Evolutionary conservation across 2,329 filamentous ascomycete species (phyloP).

Genomic region (Orbilia quercus): DNA sequence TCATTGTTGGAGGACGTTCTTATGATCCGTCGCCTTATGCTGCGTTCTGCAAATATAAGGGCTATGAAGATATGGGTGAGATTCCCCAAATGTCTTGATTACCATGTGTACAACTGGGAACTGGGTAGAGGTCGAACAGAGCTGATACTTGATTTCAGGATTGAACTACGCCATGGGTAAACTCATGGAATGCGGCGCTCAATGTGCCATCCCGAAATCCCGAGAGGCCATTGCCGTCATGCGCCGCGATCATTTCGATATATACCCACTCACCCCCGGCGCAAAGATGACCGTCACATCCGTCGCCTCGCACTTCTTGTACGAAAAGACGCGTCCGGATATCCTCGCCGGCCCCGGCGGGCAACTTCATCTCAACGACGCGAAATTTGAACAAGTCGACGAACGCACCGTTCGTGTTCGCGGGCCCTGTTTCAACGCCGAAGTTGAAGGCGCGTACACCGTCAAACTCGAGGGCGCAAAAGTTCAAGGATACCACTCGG

Average conservation of each 20-base stretch:
- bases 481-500: slow-evolving; percentile 65
- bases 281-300: slow-evolving; percentile 66
- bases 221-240: slow-evolving; percentile 64
- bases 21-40: slow-evolving; percentile 65
- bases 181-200: slow-evolving; percentile 68
- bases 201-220: slow-evolving; percentile 67
- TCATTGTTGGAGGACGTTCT: slow-evolving; percentile 66
- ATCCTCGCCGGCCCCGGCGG: slow-evolving; percentile 68
- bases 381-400: slow-evolving; percentile 65
- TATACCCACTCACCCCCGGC: slow-evolving; percentile 64
- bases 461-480: slow-evolving; percentile 67
- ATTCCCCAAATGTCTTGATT: too few species aligned
- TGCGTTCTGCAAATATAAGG: slow-evolving; percentile 62
- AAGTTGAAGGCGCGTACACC: slow-evolving; percentile 63
- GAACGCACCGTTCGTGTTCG: slow-evolving; percentile 64
- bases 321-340: slow-evolving; percentile 69
- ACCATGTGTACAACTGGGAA: too few species aligned
- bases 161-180: slow-evolving; percentile 69
- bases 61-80: slow-evolving; percentile 56
- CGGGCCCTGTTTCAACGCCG: slow-evolving; percentile 63
- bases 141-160: slow-evolving; percentile 59
- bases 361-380: slow-evolving; percentile 63
- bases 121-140: not conserved
- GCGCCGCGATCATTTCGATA: slow-evolving; percentile 66
- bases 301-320: slow-evolving; percentile 69